phyloP scores from a whole-genome alignment of 2,329 filamentous ascomycete genomes.

The Monosporascus sp. region DNA sequence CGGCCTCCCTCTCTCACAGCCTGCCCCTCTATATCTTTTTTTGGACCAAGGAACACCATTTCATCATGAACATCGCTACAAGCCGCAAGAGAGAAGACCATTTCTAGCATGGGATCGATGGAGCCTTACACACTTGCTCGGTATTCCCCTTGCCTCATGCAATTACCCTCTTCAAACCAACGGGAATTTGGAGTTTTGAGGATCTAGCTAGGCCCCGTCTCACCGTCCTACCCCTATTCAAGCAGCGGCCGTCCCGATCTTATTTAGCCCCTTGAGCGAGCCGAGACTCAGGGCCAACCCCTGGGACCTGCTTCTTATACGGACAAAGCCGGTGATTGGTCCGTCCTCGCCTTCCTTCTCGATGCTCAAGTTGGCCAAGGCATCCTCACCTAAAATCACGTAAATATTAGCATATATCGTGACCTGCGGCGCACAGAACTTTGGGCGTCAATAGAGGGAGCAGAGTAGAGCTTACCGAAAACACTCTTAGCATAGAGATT shows the following conservation, averaged over 20 bases:
- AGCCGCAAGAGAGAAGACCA: too few relatives aligned
- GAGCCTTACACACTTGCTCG: too few relatives aligned
- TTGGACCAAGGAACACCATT: too few relatives aligned
- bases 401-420: constrained; percentile 8
- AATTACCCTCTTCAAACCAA: neutral
- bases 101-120: too few relatives aligned
- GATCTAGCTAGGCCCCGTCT: neutral
- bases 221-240: constrained; percentile 6
- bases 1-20: too few relatives aligned
- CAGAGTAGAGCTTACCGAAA: constrained; percentile 67
- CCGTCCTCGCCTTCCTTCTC: constrained; percentile 96
- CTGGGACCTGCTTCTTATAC: constrained; percentile 95
- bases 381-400: constrained; percentile 80
- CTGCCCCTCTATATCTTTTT: too few relatives aligned
- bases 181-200: neutral
- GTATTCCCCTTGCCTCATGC: too few relatives aligned
- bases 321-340: constrained; percentile 92
- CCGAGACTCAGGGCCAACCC: constrained; percentile 90
- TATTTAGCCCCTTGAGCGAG: constrained; percentile 90
- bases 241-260: constrained; percentile 50
- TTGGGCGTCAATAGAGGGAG: constrained; percentile 21
- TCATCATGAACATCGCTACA: too few relatives aligned
- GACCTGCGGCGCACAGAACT: neutral
- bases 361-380: constrained; percentile 92
- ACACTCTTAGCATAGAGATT: constrained; percentile 96